Conservation (phyloP, 2,329 filamentous ascomycete species). For the Phaeosphaeriaceae sp. region DNA sequence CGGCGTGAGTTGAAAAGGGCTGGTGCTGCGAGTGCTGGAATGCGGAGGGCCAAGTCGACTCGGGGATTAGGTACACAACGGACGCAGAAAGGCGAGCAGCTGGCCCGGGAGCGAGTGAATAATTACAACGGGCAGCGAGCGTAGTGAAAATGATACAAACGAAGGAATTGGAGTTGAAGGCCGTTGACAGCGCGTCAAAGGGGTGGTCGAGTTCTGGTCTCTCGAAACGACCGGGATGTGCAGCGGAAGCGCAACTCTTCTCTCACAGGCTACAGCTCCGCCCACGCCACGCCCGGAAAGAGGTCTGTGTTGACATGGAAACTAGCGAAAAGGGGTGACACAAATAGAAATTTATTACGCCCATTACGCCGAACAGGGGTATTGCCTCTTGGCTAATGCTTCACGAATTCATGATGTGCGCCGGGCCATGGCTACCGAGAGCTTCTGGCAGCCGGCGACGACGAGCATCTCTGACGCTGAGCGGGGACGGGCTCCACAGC, state of each 20-base stretch:
- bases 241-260: slow-evolving; percentile 7
- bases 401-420: slow-evolving; percentile 9
- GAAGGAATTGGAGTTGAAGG: slow-evolving; percentile 32
- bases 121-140: slow-evolving; percentile 40
- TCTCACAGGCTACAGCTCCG: slow-evolving; percentile 16
- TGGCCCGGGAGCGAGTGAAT: slow-evolving; percentile 8
- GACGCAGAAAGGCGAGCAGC: slow-evolving; percentile 7
- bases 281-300: slow-evolving; percentile 18
- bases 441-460: slow-evolving; percentile 2
- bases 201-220: slow-evolving; percentile 27
- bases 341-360: slow-evolving; percentile 30
- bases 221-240: slow-evolving; percentile 15
- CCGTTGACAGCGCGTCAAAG: slow-evolving; percentile 29
- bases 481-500: neutral
- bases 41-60: slow-evolving; percentile 22
- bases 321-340: slow-evolving; percentile 27
- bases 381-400: slow-evolving; percentile 14
- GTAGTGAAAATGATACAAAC: slow-evolving; percentile 36
- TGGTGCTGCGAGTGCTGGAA: slow-evolving; percentile 23
- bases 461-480: neutral
- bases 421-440: slow-evolving; percentile 5
- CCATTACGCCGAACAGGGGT: slow-evolving; percentile 20
- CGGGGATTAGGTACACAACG: slow-evolving; percentile 25
- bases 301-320: slow-evolving; percentile 29
- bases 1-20: slow-evolving; percentile 16